Conservation (phyloP, 345 rosid genomes). For the Lenwebbia sp. region DNA sequence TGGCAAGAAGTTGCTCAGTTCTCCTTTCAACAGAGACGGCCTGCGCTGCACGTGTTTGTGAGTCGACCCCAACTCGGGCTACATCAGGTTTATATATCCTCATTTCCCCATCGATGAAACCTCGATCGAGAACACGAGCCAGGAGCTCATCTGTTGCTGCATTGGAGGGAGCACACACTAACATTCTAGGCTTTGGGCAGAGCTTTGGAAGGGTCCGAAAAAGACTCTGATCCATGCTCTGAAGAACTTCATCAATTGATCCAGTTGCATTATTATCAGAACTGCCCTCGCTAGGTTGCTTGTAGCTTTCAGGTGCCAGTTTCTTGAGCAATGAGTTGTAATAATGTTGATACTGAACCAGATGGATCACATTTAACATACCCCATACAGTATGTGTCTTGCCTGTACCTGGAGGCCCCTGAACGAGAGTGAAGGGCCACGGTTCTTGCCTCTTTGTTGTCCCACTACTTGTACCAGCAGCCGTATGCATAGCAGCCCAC, state of each 20-base stretch:
- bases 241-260: constrained; percentile 98
- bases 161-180: constrained; percentile 99
- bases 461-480: constrained; percentile 95
- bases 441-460: constrained; percentile 81
- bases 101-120: constrained; percentile 99
- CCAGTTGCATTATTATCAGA: constrained; percentile 56
- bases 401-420: constrained; percentile 99
- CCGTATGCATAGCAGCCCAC: constrained; percentile 99
- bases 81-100: constrained; percentile 96
- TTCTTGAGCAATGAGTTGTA: constrained; percentile 91
- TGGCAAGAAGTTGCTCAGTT: constrained; percentile 77
- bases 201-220: constrained; percentile 90
- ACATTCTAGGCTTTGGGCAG: constrained; percentile 95
- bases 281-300: constrained; percentile 64
- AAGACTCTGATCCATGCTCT: constrained; percentile 97
- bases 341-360: constrained; percentile 98
- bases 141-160: constrained; percentile 99
- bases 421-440: constrained; percentile 99
- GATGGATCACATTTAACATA: constrained; percentile 97
- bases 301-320: constrained; percentile 95
- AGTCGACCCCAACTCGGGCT: constrained; percentile 96
- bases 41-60: constrained; percentile 97
- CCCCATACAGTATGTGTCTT: constrained; percentile 99
- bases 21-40: constrained; percentile 99
- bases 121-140: constrained; percentile 96